phyloP scores from a whole-genome alignment of 176 grass and related monocot species.

The Panicum miliaceum region DNA sequence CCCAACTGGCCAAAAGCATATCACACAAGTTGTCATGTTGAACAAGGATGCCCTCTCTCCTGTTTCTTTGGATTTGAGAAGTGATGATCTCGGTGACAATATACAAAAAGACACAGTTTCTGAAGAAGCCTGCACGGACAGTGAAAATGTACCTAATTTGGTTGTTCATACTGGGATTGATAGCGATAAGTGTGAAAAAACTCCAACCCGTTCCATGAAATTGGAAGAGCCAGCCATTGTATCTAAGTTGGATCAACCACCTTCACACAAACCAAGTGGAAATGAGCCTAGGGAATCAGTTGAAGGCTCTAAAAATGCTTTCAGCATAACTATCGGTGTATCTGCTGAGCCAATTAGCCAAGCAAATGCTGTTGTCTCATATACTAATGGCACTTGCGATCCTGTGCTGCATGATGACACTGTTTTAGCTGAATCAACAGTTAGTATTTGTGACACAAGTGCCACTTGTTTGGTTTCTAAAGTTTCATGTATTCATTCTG shows the following conservation, averaged over 20 bases:
- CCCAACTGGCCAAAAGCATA: slow-evolving; percentile 22
- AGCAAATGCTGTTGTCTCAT: slow-evolving; percentile 26
- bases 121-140: slow-evolving; percentile 32
- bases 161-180: slow-evolving; percentile 16
- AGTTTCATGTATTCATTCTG: slow-evolving; percentile 48
- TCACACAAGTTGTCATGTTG: slow-evolving; percentile 3
- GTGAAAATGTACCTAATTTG: neutral
- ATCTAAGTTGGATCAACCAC: slow-evolving; percentile 42
- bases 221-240: slow-evolving; percentile 37
- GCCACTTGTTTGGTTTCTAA: slow-evolving; percentile 46
- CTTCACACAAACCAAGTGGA: slow-evolving; percentile 40
- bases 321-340: slow-evolving; percentile 44
- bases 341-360: slow-evolving; percentile 47
- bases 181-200: slow-evolving; percentile 36
- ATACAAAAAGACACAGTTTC: slow-evolving; percentile 10
- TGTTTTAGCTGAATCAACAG: slow-evolving; percentile 45
- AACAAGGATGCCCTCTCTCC: slow-evolving; percentile 31
- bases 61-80: slow-evolving; percentile 46
- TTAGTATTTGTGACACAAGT: slow-evolving; percentile 49
- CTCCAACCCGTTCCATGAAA: slow-evolving; percentile 46
- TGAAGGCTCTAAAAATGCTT: slow-evolving; percentile 18
- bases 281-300: slow-evolving; percentile 41
- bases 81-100: slow-evolving; percentile 24
- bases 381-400: slow-evolving; percentile 35
- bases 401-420: slow-evolving; percentile 32